These are phyloP conservation scores for Microdochium paspali DNA, from an alignment of 2,329 filamentous ascomycete genomes.

Conservation along the genomic window DNA sequence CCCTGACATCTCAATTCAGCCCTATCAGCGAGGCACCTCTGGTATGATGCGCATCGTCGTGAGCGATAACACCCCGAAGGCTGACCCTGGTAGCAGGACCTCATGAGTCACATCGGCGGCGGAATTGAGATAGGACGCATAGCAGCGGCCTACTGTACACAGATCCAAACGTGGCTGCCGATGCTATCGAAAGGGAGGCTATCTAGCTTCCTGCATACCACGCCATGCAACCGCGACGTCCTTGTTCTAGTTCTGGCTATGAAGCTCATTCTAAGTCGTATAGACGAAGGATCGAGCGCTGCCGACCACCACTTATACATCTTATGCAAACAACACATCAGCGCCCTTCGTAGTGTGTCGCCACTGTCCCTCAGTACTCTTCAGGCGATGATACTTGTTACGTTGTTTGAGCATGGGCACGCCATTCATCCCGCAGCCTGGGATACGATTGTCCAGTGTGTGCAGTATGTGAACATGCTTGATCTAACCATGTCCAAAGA, in stretches of 20 bases:
- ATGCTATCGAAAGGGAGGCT: constrained; percentile 36
- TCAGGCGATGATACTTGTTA: constrained; percentile 34
- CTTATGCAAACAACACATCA: constrained; percentile 30
- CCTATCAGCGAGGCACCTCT: neutral
- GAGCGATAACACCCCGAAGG: neutral
- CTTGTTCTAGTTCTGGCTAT: constrained; percentile 38
- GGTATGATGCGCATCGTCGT: neutral
- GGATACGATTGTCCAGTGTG: constrained; percentile 34
- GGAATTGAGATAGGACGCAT: constrained; percentile 24
- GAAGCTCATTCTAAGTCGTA: constrained; percentile 30
- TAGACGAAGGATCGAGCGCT: constrained; percentile 21
- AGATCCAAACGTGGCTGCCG: constrained; percentile 36
- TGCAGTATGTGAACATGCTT: constrained; percentile 34
- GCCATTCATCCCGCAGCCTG: constrained; percentile 39
- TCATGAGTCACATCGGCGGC: constrained; percentile 27
- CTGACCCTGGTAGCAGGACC: constrained; percentile 16
- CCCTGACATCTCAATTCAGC: neutral
- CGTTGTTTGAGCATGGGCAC: constrained; percentile 38
- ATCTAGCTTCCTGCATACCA: constrained; percentile 27
- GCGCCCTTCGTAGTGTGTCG: constrained; percentile 29
- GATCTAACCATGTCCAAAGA: constrained; percentile 26
- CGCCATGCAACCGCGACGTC: constrained; percentile 34
- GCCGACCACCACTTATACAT: constrained; percentile 28
- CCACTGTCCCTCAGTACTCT: constrained; percentile 30
- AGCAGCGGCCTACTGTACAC: constrained; percentile 30